phyloP scores from a whole-genome alignment of 2,329 filamentous ascomycete genomes.

The Aureobasidium sp. region DNA sequence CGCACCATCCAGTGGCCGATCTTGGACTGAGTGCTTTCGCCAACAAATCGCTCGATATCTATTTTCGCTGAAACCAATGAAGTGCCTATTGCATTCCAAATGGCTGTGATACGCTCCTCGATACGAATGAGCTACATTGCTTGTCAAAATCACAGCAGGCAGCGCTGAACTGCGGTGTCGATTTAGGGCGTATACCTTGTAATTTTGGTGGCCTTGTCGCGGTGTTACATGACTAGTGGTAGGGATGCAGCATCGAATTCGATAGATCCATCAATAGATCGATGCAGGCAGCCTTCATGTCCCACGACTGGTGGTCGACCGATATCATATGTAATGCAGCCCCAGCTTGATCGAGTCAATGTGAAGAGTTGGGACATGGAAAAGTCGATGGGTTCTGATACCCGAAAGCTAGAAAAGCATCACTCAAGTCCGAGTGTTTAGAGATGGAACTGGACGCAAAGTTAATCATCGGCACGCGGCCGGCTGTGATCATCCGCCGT shows the following conservation, averaged over 20 bases:
- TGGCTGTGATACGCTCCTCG: background rate
- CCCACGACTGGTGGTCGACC: background rate
- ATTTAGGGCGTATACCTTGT: background rate
- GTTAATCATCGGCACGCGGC: background rate
- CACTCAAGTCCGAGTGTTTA: background rate
- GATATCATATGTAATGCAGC: background rate
- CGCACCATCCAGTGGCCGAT: too few species aligned
- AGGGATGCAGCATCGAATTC: background rate
- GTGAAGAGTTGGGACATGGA: background rate
- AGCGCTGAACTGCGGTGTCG: background rate
- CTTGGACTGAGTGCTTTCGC: too few species aligned
- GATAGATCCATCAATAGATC: background rate
- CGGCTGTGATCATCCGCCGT: background rate
- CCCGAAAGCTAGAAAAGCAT: background rate
- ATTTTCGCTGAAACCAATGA: too few species aligned
- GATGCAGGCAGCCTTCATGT: background rate
- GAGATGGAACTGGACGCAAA: background rate
- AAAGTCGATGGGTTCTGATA: background rate
- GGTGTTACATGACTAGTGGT: conserved; percentile 9
- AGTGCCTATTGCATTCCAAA: background rate
- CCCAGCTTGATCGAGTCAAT: background rate
- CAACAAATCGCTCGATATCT: too few species aligned
- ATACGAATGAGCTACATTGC: background rate
- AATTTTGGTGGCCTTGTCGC: background rate
- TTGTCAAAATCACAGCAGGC: background rate